A percentile compares a stretch with the other conserved stretches of the same genome.
phyloP scores from a whole-genome alignment of 306 rosid species.

The apple (Malus domestica) region DNA sequence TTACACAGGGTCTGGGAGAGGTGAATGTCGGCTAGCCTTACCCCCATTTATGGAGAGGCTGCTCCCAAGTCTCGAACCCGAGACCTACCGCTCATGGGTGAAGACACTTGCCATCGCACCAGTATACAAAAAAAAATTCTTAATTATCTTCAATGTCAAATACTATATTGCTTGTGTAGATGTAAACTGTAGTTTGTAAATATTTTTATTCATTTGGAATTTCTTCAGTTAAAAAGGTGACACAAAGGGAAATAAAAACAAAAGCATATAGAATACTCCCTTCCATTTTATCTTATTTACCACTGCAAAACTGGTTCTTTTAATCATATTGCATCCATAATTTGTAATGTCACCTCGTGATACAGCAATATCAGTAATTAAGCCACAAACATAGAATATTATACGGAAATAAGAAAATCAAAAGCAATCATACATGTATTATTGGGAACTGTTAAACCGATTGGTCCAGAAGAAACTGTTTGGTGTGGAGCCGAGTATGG shows the following conservation, averaged over 20 bases:
- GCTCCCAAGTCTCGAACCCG: too few relatives aligned
- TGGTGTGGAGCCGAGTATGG: slow-evolving; percentile 55
- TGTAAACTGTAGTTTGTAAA: background rate
- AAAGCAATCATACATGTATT: slow-evolving; percentile 38
- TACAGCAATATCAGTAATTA: slow-evolving; percentile 14
- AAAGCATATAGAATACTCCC: background rate
- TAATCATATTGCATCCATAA: background rate
- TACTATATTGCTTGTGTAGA: background rate
- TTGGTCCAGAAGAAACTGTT: slow-evolving; percentile 59
- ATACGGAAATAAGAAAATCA: background rate
- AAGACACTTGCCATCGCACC: too few relatives aligned
- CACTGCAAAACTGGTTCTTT: background rate
- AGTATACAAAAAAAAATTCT: background rate
- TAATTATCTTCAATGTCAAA: background rate
- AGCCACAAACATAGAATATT: background rate
- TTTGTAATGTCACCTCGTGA: background rate
- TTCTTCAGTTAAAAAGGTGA: background rate
- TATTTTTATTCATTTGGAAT: background rate
- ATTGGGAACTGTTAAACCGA: slow-evolving; percentile 60
- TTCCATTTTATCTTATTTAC: background rate
- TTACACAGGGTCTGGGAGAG: too few relatives aligned
- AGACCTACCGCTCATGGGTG: too few relatives aligned
- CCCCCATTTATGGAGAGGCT: too few relatives aligned
- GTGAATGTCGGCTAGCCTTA: too few relatives aligned
- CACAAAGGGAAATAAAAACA: background rate